Percentiles rank a stretch among this genome's conserved stretches.
These are phyloP conservation scores for Geum urbanum DNA, from an alignment of 306 rosid species.

Conservation along the genomic window DNA sequence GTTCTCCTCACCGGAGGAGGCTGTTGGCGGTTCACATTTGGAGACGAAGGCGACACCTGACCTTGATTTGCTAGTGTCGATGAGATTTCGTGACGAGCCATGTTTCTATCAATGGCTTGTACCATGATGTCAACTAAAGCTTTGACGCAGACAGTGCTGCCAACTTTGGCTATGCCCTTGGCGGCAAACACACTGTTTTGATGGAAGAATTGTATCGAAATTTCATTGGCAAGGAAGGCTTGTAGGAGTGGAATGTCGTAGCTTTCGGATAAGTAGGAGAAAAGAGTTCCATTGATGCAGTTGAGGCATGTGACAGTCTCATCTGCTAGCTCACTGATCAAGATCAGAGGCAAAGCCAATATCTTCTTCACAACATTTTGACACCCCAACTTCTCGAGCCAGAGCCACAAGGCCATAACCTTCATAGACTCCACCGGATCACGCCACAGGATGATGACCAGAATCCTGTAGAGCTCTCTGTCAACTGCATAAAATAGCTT, in stretches of 20 bases:
- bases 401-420: conserved; percentile 58
- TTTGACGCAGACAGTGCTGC: conserved; percentile 33
- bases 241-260: conserved; percentile 46
- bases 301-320: conserved; percentile 49
- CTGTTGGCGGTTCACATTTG: background rate
- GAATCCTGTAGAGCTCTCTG: conserved; percentile 45
- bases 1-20: background rate
- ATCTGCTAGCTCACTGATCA: conserved; percentile 58
- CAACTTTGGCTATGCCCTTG: conserved; percentile 27
- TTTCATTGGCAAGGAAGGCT: conserved; percentile 35
- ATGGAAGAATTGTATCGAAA: conserved; percentile 25
- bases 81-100: background rate
- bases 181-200: conserved; percentile 22
- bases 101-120: conserved; percentile 19
- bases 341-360: conserved; percentile 31
- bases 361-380: conserved; percentile 34
- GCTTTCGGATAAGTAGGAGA: background rate
- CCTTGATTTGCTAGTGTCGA: background rate
- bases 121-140: conserved; percentile 53
- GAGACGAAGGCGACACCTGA: conserved; percentile 3
- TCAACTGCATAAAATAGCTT: conserved; percentile 47
- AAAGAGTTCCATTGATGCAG: conserved; percentile 20
- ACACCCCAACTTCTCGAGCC: conserved; percentile 62
- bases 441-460: conserved; percentile 38
- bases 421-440: conserved; percentile 63